Conservation (phyloP, 2,329 filamentous ascomycete genomes). For the Aspergillus chevalieri region DNA sequence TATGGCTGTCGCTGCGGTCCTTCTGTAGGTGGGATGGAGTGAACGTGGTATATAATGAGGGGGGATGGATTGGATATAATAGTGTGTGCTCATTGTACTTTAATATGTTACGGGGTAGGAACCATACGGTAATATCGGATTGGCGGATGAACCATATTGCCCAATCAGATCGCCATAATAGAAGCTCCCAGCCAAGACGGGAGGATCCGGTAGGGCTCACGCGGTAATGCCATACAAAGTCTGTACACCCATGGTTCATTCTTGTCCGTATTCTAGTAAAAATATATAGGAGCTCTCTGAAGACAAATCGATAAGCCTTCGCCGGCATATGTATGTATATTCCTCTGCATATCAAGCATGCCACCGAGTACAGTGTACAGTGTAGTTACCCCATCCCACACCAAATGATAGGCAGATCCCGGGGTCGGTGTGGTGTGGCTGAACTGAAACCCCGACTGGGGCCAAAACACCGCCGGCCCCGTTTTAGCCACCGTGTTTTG, state of each 20-base stretch:
- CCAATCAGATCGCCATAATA: neutral
- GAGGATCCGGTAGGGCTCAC: slow-evolving; percentile 10
- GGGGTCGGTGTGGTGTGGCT: neutral
- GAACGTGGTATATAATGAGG: too few species aligned
- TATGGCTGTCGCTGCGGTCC: neutral
- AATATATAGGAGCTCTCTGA: neutral
- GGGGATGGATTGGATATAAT: too few species aligned
- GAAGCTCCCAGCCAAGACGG: slow-evolving; percentile 18
- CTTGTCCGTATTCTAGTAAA: too few species aligned
- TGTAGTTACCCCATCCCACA: too few species aligned
- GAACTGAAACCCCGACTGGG: neutral
- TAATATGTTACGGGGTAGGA: too few species aligned
- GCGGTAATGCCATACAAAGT: neutral
- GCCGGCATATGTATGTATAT: neutral
- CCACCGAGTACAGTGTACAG: too few species aligned
- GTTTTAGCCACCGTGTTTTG: neutral
- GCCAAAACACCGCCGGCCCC: too few species aligned
- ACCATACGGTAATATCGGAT: too few species aligned
- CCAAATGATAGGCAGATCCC: neutral
- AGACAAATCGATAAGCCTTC: neutral
- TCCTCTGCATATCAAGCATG: too few species aligned
- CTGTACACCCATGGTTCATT: neutral
- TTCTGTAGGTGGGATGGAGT: neutral
- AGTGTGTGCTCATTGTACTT: too few species aligned
- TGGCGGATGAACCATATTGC: neutral